phyloP scores from a whole-genome alignment of 176 grass and related monocot species.

The Panicum miliaceum region DNA sequence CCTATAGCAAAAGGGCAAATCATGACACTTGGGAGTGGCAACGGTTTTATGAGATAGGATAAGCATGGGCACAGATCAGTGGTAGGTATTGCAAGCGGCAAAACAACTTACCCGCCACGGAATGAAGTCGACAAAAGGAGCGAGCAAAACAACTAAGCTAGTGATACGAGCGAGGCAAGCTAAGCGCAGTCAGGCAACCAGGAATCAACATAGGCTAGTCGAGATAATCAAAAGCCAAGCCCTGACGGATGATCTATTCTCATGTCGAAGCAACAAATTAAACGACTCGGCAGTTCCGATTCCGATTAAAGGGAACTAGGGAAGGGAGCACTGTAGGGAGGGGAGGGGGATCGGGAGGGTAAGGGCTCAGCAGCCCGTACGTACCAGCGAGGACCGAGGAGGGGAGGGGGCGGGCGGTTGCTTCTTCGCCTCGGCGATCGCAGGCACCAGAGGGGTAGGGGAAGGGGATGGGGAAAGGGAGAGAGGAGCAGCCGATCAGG shows the following conservation, averaged over 20 bases:
- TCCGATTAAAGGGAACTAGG: no score
- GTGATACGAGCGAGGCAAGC: no score
- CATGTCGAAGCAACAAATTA: background rate
- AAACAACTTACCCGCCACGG: no score
- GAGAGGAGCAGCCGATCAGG: no score
- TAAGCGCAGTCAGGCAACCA: no score
- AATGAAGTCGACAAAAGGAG: no score
- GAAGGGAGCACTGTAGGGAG: background rate
- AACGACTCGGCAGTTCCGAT: background rate
- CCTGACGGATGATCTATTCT: background rate
- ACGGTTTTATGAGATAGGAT: background rate
- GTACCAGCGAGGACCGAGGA: conserved; percentile 23
- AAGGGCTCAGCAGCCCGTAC: background rate
- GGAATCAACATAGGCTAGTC: background rate
- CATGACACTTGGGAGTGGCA: background rate
- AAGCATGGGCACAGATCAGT: background rate
- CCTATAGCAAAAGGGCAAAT: background rate
- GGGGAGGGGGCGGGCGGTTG: background rate
- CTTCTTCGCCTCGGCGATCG: background rate
- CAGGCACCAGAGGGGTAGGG: background rate
- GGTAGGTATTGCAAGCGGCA: background rate
- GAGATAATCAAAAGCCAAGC: background rate
- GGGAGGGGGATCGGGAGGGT: background rate
- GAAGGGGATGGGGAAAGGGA: background rate
- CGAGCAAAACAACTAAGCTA: no score